These are phyloP conservation scores for Boletus eberwhitei DNA, from an alignment of 768 basidiomycete species.

Conservation along the genomic window DNA sequence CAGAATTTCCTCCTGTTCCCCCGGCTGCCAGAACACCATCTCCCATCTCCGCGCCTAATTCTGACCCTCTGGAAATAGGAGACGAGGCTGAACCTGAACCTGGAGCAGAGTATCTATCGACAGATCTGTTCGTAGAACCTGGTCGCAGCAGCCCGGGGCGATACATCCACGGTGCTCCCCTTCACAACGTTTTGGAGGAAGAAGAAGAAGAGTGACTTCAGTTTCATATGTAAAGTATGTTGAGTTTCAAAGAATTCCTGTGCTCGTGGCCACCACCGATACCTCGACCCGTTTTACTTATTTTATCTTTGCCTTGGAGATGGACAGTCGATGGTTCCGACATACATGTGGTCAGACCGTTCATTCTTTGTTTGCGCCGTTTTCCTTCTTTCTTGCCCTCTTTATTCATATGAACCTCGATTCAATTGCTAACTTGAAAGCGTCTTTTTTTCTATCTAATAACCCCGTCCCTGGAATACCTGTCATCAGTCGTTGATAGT, in stretches of 20 bases:
- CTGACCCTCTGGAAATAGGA: slow-evolving; percentile 25
- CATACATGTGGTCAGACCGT: not conserved
- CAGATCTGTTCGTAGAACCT: slow-evolving; percentile 39
- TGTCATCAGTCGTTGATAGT: slow-evolving; percentile 21
- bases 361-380: not conserved
- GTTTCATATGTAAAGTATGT: slow-evolving; percentile 21
- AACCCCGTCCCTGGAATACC: slow-evolving; percentile 11
- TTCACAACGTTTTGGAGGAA: slow-evolving; percentile 84
- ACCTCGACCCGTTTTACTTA: slow-evolving; percentile 15
- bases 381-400: not conserved
- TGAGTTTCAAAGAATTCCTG: slow-evolving; percentile 7
- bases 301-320: slow-evolving; percentile 6
- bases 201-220: slow-evolving; percentile 57
- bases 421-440: slow-evolving; percentile 15
- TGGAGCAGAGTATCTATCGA: slow-evolving; percentile 26
- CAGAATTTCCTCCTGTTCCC: slow-evolving; percentile 5
- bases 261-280: slow-evolving; percentile 25
- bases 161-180: slow-evolving; percentile 80
- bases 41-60: slow-evolving; percentile 15
- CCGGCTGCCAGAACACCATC: slow-evolving; percentile 8
- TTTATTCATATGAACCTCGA: slow-evolving; percentile 3
- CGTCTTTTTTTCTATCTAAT: slow-evolving; percentile 24
- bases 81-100: slow-evolving; percentile 30
- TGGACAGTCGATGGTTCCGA: slow-evolving; percentile 5
- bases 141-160: slow-evolving; percentile 64